These are phyloP conservation scores for Podaxis pistillaris DNA, from an alignment of 768 basidiomycete genomes.

Conservation along the genomic window DNA sequence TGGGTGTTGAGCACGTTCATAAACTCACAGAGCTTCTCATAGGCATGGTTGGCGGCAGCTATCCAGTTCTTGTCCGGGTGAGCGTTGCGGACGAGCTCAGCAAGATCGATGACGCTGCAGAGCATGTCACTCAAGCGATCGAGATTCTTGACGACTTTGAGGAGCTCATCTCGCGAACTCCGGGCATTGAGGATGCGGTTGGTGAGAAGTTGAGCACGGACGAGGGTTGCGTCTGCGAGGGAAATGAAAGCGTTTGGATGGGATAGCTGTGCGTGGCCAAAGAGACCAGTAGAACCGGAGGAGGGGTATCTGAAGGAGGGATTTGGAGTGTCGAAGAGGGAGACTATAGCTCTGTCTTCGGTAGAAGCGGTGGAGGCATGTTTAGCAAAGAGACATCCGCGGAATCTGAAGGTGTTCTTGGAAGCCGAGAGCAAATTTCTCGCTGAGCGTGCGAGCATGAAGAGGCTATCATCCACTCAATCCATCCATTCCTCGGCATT, in stretches of 20 bases:
- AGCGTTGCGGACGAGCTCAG: constrained; percentile 89
- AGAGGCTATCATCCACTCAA: background rate
- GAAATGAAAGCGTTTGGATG: constrained; percentile 66
- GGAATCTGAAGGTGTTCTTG: constrained; percentile 37
- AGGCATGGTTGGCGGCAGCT: constrained; percentile 79
- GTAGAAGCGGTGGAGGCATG: constrained; percentile 52
- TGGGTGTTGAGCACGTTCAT: constrained; percentile 98
- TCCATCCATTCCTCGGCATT: background rate
- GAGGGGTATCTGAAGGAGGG: constrained; percentile 33
- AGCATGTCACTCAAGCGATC: constrained; percentile 95
- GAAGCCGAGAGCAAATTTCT: constrained; percentile 38
- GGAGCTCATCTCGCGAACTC: constrained; percentile 70
- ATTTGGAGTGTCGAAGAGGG: constrained; percentile 69
- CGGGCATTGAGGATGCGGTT: constrained; percentile 76
- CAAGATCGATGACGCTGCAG: constrained; percentile 95
- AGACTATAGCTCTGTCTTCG: constrained; percentile 65
- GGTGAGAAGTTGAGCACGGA: constrained; percentile 80
- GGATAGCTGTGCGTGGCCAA: constrained; percentile 73
- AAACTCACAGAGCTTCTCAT: constrained; percentile 91
- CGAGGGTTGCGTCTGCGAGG: constrained; percentile 76
- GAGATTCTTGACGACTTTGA: constrained; percentile 90
- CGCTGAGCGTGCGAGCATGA: constrained; percentile 43
- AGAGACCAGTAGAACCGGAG: constrained; percentile 68
- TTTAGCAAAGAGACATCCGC: constrained; percentile 39
- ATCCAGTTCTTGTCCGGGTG: constrained; percentile 89